Conservation (phyloP, 306 rosid genomes). For the Canavalia ensiformis region DNA sequence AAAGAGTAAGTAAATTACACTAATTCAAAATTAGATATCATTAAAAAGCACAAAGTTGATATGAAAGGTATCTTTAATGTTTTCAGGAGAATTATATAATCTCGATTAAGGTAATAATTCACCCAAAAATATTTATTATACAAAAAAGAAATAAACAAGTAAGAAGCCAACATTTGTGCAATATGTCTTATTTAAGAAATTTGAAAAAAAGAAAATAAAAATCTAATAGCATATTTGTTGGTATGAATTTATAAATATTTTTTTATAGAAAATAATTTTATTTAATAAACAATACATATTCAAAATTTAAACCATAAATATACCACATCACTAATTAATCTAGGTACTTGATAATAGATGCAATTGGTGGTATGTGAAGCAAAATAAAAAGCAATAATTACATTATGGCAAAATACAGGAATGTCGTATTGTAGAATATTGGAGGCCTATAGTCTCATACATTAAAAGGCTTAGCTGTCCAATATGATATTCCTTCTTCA, state of each 20-base stretch:
- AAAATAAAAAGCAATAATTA: neutral
- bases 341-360: too few relatives aligned
- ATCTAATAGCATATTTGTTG: neutral
- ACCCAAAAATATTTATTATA: neutral
- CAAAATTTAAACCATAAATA: too few relatives aligned
- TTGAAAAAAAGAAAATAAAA: neutral
- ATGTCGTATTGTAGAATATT: neutral
- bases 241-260: too few relatives aligned
- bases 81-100: neutral
- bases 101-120: neutral
- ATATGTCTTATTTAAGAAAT: neutral
- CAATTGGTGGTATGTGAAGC: neutral
- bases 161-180: neutral
- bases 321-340: too few relatives aligned
- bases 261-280: too few relatives aligned
- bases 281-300: too few relatives aligned
- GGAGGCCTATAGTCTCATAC: neutral
- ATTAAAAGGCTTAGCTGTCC: conserved; percentile 3
- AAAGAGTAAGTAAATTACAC: neutral
- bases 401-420: neutral
- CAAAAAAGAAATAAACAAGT: neutral
- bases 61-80: neutral
- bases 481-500: neutral
- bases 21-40: neutral
- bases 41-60: neutral